phyloP scores from a whole-genome alignment of 495 filamentous ascomycete species.

The Astrothelium macrocarpum region DNA sequence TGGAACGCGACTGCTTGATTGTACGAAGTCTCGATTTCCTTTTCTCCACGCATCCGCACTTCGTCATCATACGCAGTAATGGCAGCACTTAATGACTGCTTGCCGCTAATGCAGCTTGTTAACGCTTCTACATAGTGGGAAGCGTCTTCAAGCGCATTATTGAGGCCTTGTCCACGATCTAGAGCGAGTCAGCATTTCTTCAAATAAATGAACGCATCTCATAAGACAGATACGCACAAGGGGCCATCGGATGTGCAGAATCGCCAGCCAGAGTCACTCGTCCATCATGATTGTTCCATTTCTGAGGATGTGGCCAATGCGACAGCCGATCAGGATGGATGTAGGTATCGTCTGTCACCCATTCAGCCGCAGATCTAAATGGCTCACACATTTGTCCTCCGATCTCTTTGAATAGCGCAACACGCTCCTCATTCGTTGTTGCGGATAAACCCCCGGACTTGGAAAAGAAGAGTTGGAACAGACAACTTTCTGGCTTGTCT shows the following conservation, averaged over 20 bases:
- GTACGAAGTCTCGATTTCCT: slow-evolving; percentile 1
- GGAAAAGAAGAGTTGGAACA: slow-evolving; percentile 23
- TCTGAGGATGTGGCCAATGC: slow-evolving; percentile 1
- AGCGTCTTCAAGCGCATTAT: slow-evolving; percentile 8
- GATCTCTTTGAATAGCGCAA: slow-evolving; percentile 14
- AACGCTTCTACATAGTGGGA: background rate
- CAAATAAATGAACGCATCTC: background rate
- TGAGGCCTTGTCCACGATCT: slow-evolving; percentile 8
- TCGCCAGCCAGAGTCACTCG: slow-evolving; percentile 9
- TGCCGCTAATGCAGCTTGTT: background rate
- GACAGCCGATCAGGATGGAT: slow-evolving; percentile 16
- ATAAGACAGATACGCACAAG: background rate
- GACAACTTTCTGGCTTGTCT: slow-evolving; percentile 38
- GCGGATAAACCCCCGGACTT: slow-evolving; percentile 17
- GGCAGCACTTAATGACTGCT: background rate
- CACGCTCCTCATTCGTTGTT: slow-evolving; percentile 20
- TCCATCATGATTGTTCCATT: slow-evolving; percentile 5
- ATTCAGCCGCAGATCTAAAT: slow-evolving; percentile 10
- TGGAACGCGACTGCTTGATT: slow-evolving; percentile 4
- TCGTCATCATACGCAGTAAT: slow-evolving; percentile 6
- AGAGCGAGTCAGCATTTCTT: background rate
- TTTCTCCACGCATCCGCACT: slow-evolving; percentile 4
- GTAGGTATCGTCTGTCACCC: slow-evolving; percentile 15
- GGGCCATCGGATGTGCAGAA: slow-evolving; percentile 7
- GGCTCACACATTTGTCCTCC: slow-evolving; percentile 12